Percentiles rank a stretch among this genome's conserved stretches.
phyloP scores from a whole-genome alignment of 805 yeast species.

The Hanseniaspora nectarophila region DNA sequence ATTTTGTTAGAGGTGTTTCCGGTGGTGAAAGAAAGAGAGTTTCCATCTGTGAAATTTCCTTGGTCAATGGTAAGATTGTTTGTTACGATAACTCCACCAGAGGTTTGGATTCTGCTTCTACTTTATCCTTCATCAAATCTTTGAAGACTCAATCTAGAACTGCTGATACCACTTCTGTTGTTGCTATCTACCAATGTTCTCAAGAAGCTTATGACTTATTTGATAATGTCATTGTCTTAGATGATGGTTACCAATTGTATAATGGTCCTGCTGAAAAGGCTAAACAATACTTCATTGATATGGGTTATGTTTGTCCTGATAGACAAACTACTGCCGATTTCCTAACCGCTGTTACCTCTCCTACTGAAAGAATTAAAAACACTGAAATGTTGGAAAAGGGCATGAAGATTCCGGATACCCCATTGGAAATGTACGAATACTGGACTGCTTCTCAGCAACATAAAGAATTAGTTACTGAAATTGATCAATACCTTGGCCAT shows the following conservation, averaged over 20 bases:
- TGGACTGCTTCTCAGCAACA: slow-evolving; percentile 47
- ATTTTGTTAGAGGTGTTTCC: slow-evolving; percentile 58
- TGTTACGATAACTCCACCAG: slow-evolving; percentile 79
- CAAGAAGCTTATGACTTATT: slow-evolving; percentile 54
- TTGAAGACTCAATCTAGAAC: slow-evolving; percentile 50
- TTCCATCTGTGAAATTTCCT: slow-evolving; percentile 65
- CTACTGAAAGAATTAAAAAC: slow-evolving; percentile 40
- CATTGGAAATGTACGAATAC: slow-evolving; percentile 47
- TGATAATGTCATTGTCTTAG: slow-evolving; percentile 50
- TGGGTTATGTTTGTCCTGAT: slow-evolving; percentile 55
- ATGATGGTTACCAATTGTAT: slow-evolving; percentile 50
- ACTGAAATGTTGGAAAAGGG: slow-evolving; percentile 34
- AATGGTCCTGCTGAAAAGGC: slow-evolving; percentile 51
- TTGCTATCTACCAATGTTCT: slow-evolving; percentile 61
- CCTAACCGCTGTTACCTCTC: slow-evolving; percentile 57
- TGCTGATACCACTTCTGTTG: slow-evolving; percentile 43
- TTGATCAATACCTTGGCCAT: slow-evolving; percentile 32
- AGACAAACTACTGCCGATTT: slow-evolving; percentile 67
- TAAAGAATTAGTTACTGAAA: slow-evolving; percentile 31
- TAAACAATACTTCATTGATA: slow-evolving; percentile 43
- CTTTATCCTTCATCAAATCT: slow-evolving; percentile 59
- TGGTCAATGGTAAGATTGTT: slow-evolving; percentile 50
- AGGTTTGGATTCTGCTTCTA: slow-evolving; percentile 77
- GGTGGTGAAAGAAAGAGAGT: slow-evolving; percentile 84
- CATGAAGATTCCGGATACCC: slow-evolving; percentile 44